Conservation (phyloP, 352 stramenopile genomes). For the Globisporangium cystogenes region DNA sequence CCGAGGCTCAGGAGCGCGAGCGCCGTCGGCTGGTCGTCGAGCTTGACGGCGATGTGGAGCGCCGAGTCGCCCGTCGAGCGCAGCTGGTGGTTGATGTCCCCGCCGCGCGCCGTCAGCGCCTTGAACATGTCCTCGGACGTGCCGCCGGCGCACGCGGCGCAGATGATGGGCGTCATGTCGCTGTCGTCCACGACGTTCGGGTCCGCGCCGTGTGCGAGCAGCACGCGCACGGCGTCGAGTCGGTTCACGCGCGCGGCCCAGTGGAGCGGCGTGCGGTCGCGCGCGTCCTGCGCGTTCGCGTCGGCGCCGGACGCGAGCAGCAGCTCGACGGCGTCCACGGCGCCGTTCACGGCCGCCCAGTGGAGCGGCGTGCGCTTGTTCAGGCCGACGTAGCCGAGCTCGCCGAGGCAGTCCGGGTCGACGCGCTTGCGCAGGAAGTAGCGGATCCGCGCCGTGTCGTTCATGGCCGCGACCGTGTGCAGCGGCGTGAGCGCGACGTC, state of each 20-base stretch:
- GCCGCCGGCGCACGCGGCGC: slow-evolving; percentile 61
- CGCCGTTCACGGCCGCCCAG: slow-evolving; percentile 72
- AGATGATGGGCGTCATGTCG: slow-evolving; percentile 75
- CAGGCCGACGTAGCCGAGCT: slow-evolving; percentile 73
- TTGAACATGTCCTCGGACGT: slow-evolving; percentile 72
- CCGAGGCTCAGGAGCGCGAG: slow-evolving; percentile 65
- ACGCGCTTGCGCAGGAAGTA: slow-evolving; percentile 65
- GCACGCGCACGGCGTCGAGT: slow-evolving; percentile 14
- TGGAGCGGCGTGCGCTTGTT: slow-evolving; percentile 79
- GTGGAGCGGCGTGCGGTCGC: slow-evolving; percentile 64
- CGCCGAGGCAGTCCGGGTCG: slow-evolving; percentile 68
- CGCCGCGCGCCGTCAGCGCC: slow-evolving; percentile 44
- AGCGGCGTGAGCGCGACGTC: slow-evolving; percentile 79
- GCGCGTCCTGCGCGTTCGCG: slow-evolving; percentile 63
- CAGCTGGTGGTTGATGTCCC: slow-evolving; percentile 74
- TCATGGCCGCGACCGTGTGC: slow-evolving; percentile 69
- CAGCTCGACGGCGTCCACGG: slow-evolving; percentile 48
- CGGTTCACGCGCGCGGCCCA: slow-evolving; percentile 70
- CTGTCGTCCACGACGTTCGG: slow-evolving; percentile 68
- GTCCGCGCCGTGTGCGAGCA: slow-evolving; percentile 21
- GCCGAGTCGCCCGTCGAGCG: slow-evolving; percentile 62
- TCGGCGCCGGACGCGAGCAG: slow-evolving; percentile 55
- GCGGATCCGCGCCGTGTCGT: slow-evolving; percentile 53
- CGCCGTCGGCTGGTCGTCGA: slow-evolving; percentile 71
- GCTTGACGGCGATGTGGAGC: slow-evolving; percentile 73